A percentile compares a stretch with the other conserved stretches of the same genome.
Evolutionary conservation across 192 early-diverging fungal genomes (phyloP).

Genomic region (Mortierella hygrophila): DNA sequence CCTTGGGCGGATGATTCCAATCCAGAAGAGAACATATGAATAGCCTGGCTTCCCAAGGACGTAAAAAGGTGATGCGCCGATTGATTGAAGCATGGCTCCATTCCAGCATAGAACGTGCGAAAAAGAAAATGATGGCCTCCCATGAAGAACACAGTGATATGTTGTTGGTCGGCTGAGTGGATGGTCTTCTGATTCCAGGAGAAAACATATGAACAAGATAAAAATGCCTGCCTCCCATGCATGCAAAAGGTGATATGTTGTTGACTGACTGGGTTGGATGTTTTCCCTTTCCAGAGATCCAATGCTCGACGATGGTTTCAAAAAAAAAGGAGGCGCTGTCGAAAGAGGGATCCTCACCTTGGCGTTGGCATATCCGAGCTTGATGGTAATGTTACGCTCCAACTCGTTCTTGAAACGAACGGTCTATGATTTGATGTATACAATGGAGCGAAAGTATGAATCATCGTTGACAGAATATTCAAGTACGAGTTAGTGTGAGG

Average conservation of each 20-base stretch:
- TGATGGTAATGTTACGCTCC: slow-evolving; percentile 99
- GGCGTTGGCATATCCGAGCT: slow-evolving; percentile 98
- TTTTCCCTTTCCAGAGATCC: background rate
- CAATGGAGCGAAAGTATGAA: background rate
- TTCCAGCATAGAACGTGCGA: too few species aligned
- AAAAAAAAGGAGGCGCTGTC: background rate
- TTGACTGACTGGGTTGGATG: background rate
- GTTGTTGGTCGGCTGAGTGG: background rate
- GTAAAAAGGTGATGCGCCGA: too few species aligned
- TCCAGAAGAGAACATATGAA: too few species aligned
- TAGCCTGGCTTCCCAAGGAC: too few species aligned
- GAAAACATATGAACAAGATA: slow-evolving; percentile 13
- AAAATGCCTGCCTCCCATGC: background rate
- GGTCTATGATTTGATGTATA: slow-evolving; percentile 65
- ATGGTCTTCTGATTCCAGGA: background rate
- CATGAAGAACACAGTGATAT: background rate
- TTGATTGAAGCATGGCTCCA: too few species aligned
- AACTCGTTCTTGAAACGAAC: slow-evolving; percentile 98
- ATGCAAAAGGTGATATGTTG: background rate
- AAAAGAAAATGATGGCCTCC: background rate
- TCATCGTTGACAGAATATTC: background rate
- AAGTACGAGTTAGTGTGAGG: background rate
- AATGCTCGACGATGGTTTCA: background rate
- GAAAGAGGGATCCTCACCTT: slow-evolving; percentile 69
- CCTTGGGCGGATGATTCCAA: too few species aligned